Conservation (phyloP, 495 filamentous ascomycete genomes). For the Podospora sp. region DNA sequence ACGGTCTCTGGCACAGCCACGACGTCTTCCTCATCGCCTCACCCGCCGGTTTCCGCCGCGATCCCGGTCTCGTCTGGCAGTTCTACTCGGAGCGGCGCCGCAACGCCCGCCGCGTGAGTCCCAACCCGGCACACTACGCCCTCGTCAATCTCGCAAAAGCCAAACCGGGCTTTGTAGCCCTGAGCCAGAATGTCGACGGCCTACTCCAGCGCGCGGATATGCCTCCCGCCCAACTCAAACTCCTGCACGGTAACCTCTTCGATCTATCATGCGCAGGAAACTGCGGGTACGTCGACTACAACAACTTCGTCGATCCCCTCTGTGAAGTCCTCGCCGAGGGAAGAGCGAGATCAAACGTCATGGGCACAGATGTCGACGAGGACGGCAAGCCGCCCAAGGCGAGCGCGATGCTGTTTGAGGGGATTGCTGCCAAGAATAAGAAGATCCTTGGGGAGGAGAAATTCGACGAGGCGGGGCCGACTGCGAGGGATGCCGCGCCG, state of each 20-base stretch:
- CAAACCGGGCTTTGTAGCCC: conserved; percentile 60
- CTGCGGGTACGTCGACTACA: conserved; percentile 64
- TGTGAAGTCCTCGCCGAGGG: conserved; percentile 60
- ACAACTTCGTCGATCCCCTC: conserved; percentile 75
- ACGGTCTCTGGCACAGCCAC: not conserved
- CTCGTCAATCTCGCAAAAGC: conserved; percentile 65
- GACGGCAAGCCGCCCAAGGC: conserved; percentile 18
- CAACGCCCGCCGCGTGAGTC: conserved; percentile 68
- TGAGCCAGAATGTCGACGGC: conserved; percentile 83
- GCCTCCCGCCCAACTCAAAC: conserved; percentile 64
- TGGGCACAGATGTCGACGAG: not conserved
- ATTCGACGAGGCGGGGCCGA: conserved; percentile 6
- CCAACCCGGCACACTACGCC: conserved; percentile 74
- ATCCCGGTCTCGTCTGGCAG: conserved; percentile 68
- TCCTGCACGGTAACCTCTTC: not conserved
- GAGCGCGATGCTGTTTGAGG: conserved; percentile 20
- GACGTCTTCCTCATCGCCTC: conserved; percentile 60
- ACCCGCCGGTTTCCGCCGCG: conserved; percentile 33
- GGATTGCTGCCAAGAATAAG: conserved; percentile 15
- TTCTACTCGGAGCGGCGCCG: conserved; percentile 80
- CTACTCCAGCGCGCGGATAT: conserved; percentile 69
- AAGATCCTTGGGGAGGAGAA: conserved; percentile 17
- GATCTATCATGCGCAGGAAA: conserved; percentile 68
- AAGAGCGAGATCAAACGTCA: conserved; percentile 26
- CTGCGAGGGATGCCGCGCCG: conserved; percentile 6